Conservation (phyloP, 2,329 filamentous ascomycete genomes). For the Cordyceps cateniannulata region DNA sequence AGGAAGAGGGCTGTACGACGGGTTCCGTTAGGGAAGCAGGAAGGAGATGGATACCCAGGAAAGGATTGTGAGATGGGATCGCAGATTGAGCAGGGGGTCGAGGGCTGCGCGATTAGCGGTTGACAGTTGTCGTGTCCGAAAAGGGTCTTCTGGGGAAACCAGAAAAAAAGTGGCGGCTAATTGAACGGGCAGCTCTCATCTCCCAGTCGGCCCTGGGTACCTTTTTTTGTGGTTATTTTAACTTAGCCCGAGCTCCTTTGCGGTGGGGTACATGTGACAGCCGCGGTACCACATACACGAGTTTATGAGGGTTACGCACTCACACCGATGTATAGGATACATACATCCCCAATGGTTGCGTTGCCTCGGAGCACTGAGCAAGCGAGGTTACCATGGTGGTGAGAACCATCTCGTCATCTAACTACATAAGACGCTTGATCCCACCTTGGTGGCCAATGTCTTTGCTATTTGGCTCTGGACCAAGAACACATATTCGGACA, state of each 20-base stretch:
- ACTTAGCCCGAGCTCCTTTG: slow-evolving; percentile 2
- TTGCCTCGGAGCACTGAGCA: too few species aligned
- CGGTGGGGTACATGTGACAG: not conserved
- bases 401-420: too few species aligned
- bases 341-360: not conserved
- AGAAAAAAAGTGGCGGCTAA: slow-evolving; percentile 5
- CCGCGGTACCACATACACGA: not conserved
- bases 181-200: not conserved
- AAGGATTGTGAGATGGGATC: not conserved
- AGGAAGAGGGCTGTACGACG: not conserved
- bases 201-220: not conserved
- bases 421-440: too few species aligned
- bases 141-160: not conserved
- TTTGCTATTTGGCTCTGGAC: too few species aligned
- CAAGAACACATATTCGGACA: too few species aligned
- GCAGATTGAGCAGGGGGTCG: not conserved
- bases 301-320: not conserved
- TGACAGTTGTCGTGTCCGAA: not conserved
- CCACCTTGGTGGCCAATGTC: too few species aligned
- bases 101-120: not conserved
- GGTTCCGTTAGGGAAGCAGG: not conserved
- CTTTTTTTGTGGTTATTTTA: too few species aligned
- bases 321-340: not conserved
- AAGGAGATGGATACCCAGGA: not conserved
- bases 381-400: too few species aligned